phyloP scores from a whole-genome alignment of 2,329 filamentous ascomycete species.

The Huntiella omanensis region DNA sequence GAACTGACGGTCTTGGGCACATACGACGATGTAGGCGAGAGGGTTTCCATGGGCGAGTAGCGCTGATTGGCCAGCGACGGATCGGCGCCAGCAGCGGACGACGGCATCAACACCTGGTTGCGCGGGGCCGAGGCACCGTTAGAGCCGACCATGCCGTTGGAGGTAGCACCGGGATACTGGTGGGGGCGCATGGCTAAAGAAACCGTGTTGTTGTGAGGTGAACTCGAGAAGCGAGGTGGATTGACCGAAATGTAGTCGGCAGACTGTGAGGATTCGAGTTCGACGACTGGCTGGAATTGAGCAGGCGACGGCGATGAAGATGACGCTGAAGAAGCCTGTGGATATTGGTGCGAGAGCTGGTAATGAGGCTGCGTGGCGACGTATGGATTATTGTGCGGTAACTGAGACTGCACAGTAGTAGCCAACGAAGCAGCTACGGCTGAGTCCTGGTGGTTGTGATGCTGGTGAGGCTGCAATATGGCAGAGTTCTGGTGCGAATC shows the following conservation, averaged over 20 bases:
- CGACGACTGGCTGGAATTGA: too few species aligned
- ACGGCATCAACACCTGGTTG: slow-evolving; percentile 8
- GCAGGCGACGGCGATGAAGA: not conserved
- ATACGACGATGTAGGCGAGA: slow-evolving; percentile 68
- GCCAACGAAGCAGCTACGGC: too few species aligned
- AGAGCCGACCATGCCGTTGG: slow-evolving; percentile 19
- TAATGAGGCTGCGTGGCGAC: not conserved
- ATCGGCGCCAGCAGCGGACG: slow-evolving; percentile 28
- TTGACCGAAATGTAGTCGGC: too few species aligned
- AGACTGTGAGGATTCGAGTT: too few species aligned
- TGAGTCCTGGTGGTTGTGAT: slow-evolving; percentile 10
- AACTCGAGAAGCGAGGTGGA: not conserved
- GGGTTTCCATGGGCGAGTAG: slow-evolving; percentile 88
- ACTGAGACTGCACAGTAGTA: too few species aligned
- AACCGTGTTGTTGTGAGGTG: slow-evolving; percentile 12
- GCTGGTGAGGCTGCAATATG: slow-evolving; percentile 17
- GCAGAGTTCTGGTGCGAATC: too few species aligned
- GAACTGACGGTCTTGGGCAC: slow-evolving; percentile 41
- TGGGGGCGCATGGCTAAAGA: slow-evolving; percentile 71
- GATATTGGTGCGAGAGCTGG: not conserved
- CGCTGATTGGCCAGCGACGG: slow-evolving; percentile 70
- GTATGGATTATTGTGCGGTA: not conserved
- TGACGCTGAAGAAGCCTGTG: not conserved
- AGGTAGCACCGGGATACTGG: slow-evolving; percentile 41
- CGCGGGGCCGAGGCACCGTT: slow-evolving; percentile 44